phyloP scores from a whole-genome alignment of 768 basidiomycete species.

The Pisolithus microcarpus region DNA sequence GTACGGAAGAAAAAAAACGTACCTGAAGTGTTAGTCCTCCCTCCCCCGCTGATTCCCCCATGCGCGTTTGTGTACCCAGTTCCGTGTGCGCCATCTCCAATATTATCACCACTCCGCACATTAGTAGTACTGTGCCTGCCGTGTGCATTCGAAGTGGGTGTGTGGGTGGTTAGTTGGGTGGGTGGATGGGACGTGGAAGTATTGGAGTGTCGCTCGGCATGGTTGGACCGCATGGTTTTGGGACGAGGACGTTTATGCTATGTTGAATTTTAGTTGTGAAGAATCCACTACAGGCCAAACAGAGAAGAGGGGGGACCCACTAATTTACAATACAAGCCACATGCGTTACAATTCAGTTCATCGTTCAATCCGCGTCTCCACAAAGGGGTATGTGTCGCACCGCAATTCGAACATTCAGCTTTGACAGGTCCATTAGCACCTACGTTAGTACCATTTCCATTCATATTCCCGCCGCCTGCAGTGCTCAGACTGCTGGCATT shows the following conservation, averaged over 20 bases:
- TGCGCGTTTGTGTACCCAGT: no score
- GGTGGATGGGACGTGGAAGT: conserved; percentile 9
- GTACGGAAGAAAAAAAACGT: no score
- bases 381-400: conserved; percentile 81
- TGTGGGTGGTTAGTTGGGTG: no score
- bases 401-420: conserved; percentile 84
- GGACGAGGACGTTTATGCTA: conserved; percentile 86
- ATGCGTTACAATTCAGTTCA: conserved; percentile 85
- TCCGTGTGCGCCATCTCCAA: no score
- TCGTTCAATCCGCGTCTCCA: conserved; percentile 85
- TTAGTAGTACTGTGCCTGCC: no score
- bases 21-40: conserved; percentile 39
- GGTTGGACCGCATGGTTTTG: conserved; percentile 76
- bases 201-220: conserved; percentile 46
- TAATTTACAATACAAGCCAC: conserved; percentile 81
- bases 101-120: no score
- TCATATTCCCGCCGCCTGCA: conserved; percentile 11
- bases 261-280: background rate
- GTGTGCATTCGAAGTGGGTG: no score
- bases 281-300: no score
- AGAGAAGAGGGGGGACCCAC: conserved; percentile 34
- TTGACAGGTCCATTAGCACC: conserved; percentile 57
- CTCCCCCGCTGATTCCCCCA: conserved; percentile 19
- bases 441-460: conserved; percentile 39
- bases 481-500: no score